phyloP scores from a whole-genome alignment of 108 stramenopile genomes.

The Fistulifera pelliculosa region DNA sequence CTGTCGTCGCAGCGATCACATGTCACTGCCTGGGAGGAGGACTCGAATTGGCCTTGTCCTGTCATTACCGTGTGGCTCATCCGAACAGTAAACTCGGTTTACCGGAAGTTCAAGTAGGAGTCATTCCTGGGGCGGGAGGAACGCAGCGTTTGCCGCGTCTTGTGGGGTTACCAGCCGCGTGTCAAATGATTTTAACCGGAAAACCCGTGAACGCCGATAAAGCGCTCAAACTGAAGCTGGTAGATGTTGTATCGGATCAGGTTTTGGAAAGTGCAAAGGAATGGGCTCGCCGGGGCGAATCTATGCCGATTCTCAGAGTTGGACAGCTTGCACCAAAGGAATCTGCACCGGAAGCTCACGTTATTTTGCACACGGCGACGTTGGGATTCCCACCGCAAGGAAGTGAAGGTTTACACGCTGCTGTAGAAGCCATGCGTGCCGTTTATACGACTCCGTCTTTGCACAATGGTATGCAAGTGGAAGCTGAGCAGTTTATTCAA shows the following conservation, averaged over 20 bases:
- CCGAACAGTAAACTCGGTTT: constrained; percentile 65
- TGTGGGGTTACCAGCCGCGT: constrained; percentile 59
- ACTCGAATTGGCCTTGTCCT: constrained; percentile 89
- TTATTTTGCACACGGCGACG: constrained; percentile 49
- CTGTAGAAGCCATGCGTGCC: constrained; percentile 73
- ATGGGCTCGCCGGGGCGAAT: constrained; percentile 57
- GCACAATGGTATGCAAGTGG: constrained; percentile 58
- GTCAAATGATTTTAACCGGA: constrained; percentile 83
- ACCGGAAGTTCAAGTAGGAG: constrained; percentile 91
- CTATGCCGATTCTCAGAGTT: constrained; percentile 41
- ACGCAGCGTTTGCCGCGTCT: constrained; percentile 94
- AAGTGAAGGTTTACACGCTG: constrained; percentile 67
- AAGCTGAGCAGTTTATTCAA: constrained; percentile 51
- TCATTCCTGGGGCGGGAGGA: constrained; percentile 96
- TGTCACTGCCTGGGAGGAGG: constrained; percentile 93
- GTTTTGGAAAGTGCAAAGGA: constrained; percentile 37
- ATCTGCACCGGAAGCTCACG: constrained; percentile 22
- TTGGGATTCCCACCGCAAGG: constrained; percentile 52
- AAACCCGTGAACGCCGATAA: constrained; percentile 36
- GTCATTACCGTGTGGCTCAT: constrained; percentile 76
- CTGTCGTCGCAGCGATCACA: constrained; percentile 90
- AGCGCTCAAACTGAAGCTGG: constrained; percentile 36
- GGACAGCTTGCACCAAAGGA: constrained; percentile 30
- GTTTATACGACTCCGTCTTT: constrained; percentile 37
- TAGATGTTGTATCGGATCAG: constrained; percentile 7